Evolutionary conservation across 2,329 filamentous ascomycete species (phyloP).

Genomic region (Diaporthe caulivora): DNA sequence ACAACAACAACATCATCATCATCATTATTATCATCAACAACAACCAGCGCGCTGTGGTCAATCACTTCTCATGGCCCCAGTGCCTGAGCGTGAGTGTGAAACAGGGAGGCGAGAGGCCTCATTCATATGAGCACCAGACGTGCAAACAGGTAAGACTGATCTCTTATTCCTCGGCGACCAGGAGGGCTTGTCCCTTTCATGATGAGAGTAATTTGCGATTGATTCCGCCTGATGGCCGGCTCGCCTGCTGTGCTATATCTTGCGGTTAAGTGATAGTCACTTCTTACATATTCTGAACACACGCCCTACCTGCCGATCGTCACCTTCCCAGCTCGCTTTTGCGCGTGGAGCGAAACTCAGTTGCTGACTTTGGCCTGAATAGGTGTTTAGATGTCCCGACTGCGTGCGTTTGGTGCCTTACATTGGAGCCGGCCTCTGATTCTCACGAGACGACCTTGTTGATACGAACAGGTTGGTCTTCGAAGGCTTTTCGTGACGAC

Average conservation of each 20-base stretch:
- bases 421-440: not conserved
- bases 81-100: not conserved
- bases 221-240: constrained; percentile 87
- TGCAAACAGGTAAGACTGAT: not conserved
- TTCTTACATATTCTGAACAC: constrained; percentile 99
- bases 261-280: constrained; percentile 85
- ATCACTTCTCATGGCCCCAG: not conserved
- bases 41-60: not conserved
- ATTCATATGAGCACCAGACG: not conserved
- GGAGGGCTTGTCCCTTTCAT: constrained; percentile 54
- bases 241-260: constrained; percentile 92
- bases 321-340: not conserved
- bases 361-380: constrained; percentile 27
- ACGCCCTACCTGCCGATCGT: constrained; percentile 39
- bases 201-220: constrained; percentile 99
- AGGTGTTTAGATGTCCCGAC: constrained; percentile 11
- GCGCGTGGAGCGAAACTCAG: not conserved
- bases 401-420: not conserved
- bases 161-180: not conserved
- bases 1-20: not conserved
- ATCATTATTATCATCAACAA: not conserved
- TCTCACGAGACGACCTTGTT: no score
- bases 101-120: not conserved
- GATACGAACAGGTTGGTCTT: not conserved
- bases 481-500: no score